phyloP scores from a whole-genome alignment of 2,329 filamentous ascomycete genomes.

The Fusarium buxicola region DNA sequence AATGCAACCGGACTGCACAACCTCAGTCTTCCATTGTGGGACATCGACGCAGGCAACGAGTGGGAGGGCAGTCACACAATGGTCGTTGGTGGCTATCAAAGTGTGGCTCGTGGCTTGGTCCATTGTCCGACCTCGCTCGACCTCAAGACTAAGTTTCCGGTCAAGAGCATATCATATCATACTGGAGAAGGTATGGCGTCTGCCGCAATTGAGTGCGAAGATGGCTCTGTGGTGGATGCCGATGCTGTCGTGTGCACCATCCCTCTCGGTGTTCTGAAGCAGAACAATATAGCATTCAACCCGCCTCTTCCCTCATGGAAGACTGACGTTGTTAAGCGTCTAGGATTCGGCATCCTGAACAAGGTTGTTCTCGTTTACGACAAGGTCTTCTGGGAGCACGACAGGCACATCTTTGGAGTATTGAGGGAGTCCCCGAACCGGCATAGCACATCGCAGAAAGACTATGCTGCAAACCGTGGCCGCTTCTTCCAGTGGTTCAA shows the following conservation, averaged over 20 bases:
- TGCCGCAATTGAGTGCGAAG: slow-evolving; percentile 77
- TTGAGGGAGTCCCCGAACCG: slow-evolving; percentile 78
- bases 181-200: slow-evolving; percentile 58
- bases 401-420: slow-evolving; percentile 93
- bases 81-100: slow-evolving; percentile 93
- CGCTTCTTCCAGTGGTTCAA: slow-evolving; percentile 99
- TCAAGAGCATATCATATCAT: slow-evolving; percentile 78
- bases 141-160: slow-evolving; percentile 77
- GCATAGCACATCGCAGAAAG: slow-evolving; percentile 79
- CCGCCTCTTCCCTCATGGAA: slow-evolving; percentile 93
- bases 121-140: slow-evolving; percentile 81
- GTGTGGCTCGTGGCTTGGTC: slow-evolving; percentile 87
- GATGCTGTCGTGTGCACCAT: slow-evolving; percentile 92
- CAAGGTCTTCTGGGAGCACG: slow-evolving; percentile 88
- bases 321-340: slow-evolving; percentile 78
- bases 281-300: slow-evolving; percentile 84
- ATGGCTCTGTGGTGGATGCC: slow-evolving; percentile 82
- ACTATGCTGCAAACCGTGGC: slow-evolving; percentile 84
- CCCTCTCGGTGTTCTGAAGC: slow-evolving; percentile 90
- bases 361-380: slow-evolving; percentile 95
- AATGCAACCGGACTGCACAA: slow-evolving; percentile 90
- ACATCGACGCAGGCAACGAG: slow-evolving; percentile 97
- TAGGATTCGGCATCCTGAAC: slow-evolving; percentile 95
- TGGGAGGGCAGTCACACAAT: slow-evolving; percentile 96
- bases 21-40: slow-evolving; percentile 91